Conservation (phyloP, 805 yeast genomes). For the Myxozyma melibiosi region DNA sequence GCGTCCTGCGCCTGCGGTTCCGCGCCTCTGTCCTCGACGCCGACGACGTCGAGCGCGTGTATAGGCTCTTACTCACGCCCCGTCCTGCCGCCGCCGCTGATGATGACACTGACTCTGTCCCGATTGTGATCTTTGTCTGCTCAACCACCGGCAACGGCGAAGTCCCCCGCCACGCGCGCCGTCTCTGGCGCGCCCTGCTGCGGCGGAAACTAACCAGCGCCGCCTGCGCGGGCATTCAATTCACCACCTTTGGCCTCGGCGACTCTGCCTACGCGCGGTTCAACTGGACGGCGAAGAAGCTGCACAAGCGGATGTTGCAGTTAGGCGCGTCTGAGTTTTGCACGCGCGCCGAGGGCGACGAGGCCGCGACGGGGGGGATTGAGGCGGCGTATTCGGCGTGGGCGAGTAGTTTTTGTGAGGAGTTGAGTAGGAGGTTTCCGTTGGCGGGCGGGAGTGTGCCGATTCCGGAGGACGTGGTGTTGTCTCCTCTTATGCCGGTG, state of each 20-base stretch:
- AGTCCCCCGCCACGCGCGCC: constrained; percentile 72
- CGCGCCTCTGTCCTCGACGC: constrained; percentile 54
- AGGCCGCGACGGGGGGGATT: constrained; percentile 66
- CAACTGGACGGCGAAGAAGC: constrained; percentile 82
- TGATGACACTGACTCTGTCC: constrained; percentile 44
- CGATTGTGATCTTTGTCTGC: constrained; percentile 60
- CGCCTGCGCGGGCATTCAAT: constrained; percentile 59
- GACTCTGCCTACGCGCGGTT: constrained; percentile 88
- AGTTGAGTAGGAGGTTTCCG: constrained; percentile 37
- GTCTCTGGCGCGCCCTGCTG: constrained; percentile 74
- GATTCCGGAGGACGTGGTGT: constrained; percentile 43
- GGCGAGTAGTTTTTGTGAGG: constrained; percentile 41
- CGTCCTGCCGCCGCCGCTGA: constrained; percentile 9
- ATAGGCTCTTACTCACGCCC: not conserved
- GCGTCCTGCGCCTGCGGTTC: constrained; percentile 57
- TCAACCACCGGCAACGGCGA: constrained; percentile 97
- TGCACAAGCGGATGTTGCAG: constrained; percentile 76
- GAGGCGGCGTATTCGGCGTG: constrained; percentile 80
- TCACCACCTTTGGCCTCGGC: constrained; percentile 87
- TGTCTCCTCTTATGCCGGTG: constrained; percentile 46
- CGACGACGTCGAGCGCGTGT: constrained; percentile 51
- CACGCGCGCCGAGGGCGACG: constrained; percentile 86
- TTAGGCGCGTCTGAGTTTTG: constrained; percentile 77
- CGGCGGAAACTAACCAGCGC: constrained; percentile 64
- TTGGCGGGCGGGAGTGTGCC: constrained; percentile 33